Evolutionary conservation across 2,329 filamentous ascomycete species (phyloP), one percentile per base, ranked within the genome.

Genomic region (Xylaria sp.): DNA sequence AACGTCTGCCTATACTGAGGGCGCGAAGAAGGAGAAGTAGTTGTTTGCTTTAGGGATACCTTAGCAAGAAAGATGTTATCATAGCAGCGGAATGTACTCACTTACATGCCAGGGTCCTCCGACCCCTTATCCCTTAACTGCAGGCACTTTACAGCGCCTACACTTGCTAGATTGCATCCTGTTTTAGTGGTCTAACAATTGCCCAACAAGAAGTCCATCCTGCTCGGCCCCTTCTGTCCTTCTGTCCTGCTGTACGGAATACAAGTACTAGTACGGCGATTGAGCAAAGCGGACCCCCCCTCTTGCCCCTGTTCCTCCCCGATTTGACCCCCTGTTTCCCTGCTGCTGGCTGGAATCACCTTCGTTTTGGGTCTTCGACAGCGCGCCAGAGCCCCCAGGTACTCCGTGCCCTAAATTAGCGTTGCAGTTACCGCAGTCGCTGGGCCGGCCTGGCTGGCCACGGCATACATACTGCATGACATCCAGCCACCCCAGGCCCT

Each of bases 391-490:
- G 55, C 67, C 69, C 48, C 56, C 51, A 74, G 63, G 72, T 73
- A 74, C 72, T 75, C 74, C 74, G 72, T 76, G 71, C 72, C 74
- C 73, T 74, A 55, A 58, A 57, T 70, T 73, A 70, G 68, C 74
- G 73, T 73, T 70, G 72, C 72, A 62, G 65, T 59, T 41, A 57
- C 61, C 39, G 62, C 64, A 65, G 62, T 64, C 23, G 68, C 59
- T 63, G 66, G 68, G 62, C 57, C 59, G 65, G 56, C 66, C 66
- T 59, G 50, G 50, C 65, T 52, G 39, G 64, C 51, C 59, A 63
- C 67, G 65, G 65, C 67, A 68, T 70, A 69, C 65, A 74, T 73
- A 76, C 72, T 72, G 73, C 75, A 76, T 75, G 70, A 77, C 76
- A 74, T 74, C 73, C 74, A 70, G 69, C 69, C 56, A 71, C 65